Base-by-base conservation (phyloP, 306 rosid genomes). In the Gastrolobium villosum region DNA sequence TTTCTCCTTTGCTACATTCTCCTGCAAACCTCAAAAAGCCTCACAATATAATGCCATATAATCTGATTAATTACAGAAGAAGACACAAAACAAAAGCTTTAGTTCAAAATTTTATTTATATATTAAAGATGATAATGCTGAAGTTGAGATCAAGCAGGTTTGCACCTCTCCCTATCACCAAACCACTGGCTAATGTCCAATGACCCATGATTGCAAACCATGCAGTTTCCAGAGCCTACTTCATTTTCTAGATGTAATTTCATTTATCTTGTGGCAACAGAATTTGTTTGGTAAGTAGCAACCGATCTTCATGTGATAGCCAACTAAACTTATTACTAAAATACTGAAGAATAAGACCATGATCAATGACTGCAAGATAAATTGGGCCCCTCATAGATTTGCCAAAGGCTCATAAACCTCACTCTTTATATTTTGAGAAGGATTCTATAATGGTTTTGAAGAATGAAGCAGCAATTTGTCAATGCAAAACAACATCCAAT, bases 1-100 rank as follows among this genome's bases (percentile, higher is more conserved):
- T 83, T 84, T 86, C 82, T 81, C 96, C 85, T 95, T 93, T 60
- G 88, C 96, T 59, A 70, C 14, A 76, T 74, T 2, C 82, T 93
- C 99, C 99, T 91, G 76, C 39, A 84, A 79, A 81, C 39, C 60
- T 76, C 67, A 77, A 67, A 65, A 65, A 60, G 13, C 26, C 40
- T 50, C 78, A 55, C 32, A 65, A 60, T 35, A 46, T 13, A 41
- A 54, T n/a, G 73, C 62, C 70, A 26, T 45, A 41, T n/a, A 45
- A 54, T 45, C 34, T 40, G 39, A 72, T 65, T 59, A 39, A 55
- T 28, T 2, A 11, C 62, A 69, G 37, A 1, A 34, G 20, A 20
- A 39, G 20, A 26, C 49, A 45, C 3, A 35, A 30, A 61, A n/a
- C 37, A 45, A 64, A 31, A 39, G 7, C 9, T 36, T 9, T 4